These are phyloP conservation scores for Jaminaea rosea DNA, from an alignment of 1,284 basidiomycete species.

Conservation along the genomic window DNA sequence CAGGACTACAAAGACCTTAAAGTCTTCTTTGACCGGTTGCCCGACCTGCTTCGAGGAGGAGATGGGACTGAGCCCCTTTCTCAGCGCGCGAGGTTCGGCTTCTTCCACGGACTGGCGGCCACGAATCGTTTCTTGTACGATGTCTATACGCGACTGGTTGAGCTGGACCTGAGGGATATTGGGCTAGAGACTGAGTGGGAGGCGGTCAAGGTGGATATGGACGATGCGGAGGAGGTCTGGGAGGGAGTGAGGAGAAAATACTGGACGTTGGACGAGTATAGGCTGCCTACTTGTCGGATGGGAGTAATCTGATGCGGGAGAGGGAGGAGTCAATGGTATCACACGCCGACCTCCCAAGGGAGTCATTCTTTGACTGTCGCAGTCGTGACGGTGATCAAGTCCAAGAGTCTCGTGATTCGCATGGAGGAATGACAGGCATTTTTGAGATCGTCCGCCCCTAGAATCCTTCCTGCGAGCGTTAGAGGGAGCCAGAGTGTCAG, in stretches of 20 bases:
- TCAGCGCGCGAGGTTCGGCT: conserved; percentile 65
- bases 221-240: conserved; percentile 33
- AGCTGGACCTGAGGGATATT: conserved; percentile 72
- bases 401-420: too few species aligned
- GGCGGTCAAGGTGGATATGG: conserved; percentile 55
- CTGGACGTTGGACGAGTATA: conserved; percentile 29
- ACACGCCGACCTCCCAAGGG: too few species aligned
- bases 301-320: too few species aligned
- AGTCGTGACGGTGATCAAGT: too few species aligned
- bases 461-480: too few species aligned
- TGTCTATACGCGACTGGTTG: conserved; percentile 76
- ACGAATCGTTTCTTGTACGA: conserved; percentile 75
- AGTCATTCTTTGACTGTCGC: too few species aligned
- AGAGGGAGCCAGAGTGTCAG: too few species aligned
- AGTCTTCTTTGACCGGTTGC: conserved; percentile 72
- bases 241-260: conserved; percentile 35
- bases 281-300: conserved; percentile 5
- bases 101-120: conserved; percentile 93
- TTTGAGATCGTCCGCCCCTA: too few species aligned
- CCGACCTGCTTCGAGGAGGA: conserved; percentile 69
- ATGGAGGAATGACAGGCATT: too few species aligned
- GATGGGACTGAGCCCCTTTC: too few species aligned
- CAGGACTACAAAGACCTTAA: conserved; percentile 77
- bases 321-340: too few species aligned
- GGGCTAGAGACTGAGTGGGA: conserved; percentile 67